Evolutionary conservation across 2,329 filamentous ascomycete genomes (phyloP).

Genomic region (Penicillium sp.): DNA sequence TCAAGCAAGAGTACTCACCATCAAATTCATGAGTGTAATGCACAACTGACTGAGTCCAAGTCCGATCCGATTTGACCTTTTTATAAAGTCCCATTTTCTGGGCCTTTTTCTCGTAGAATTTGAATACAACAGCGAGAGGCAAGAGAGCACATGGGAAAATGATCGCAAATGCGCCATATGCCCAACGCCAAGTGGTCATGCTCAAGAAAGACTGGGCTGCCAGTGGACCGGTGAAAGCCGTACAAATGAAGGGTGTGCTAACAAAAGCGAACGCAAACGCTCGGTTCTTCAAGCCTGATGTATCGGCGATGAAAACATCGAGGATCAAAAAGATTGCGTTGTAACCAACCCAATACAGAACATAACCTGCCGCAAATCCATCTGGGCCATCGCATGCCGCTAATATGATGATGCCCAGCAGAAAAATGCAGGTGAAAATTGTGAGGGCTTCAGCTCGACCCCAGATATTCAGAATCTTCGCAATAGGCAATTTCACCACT

Average conservation of each 20-base stretch:
- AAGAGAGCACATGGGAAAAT: slow-evolving; percentile 51
- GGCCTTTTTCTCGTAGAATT: slow-evolving; percentile 60
- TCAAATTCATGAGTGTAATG: slow-evolving; percentile 66
- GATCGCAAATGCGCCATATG: slow-evolving; percentile 42
- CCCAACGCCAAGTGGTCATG: slow-evolving; percentile 40
- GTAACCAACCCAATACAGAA: slow-evolving; percentile 62
- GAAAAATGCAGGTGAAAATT: slow-evolving; percentile 49
- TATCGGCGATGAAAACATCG: slow-evolving; percentile 64
- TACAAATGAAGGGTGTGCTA: slow-evolving; percentile 63
- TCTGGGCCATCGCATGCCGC: neutral
- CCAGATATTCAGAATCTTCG: slow-evolving; percentile 63
- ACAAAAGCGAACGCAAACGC: slow-evolving; percentile 62
- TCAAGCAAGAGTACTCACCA: slow-evolving; percentile 43
- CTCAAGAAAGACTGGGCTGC: slow-evolving; percentile 54
- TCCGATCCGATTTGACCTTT: slow-evolving; percentile 48
- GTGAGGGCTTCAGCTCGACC: slow-evolving; percentile 61
- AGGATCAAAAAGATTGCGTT: slow-evolving; percentile 58
- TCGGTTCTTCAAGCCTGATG: slow-evolving; percentile 60
- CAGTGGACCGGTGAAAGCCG: slow-evolving; percentile 57
- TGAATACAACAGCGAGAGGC: slow-evolving; percentile 58
- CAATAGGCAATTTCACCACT: slow-evolving; percentile 60
- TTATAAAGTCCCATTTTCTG: slow-evolving; percentile 54
- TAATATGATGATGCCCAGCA: slow-evolving; percentile 32
- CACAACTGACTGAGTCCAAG: slow-evolving; percentile 47
- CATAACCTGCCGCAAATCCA: slow-evolving; percentile 51